phyloP scores from a whole-genome alignment of 129 eudicot species.

The Arctium lappa region DNA sequence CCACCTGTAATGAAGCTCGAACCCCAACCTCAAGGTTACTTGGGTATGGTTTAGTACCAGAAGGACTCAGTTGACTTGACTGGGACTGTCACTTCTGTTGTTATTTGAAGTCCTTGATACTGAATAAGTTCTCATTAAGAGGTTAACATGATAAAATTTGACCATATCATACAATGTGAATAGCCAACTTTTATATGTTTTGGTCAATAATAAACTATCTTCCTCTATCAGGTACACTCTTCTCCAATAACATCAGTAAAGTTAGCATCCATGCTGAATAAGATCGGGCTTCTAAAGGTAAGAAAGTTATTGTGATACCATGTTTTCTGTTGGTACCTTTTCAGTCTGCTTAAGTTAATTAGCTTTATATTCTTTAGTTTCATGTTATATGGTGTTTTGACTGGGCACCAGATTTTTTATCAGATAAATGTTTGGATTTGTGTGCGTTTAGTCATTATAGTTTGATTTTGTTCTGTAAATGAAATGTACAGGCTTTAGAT shows the following conservation, averaged over 20 bases:
- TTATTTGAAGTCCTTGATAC: neutral
- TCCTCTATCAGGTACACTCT: slow-evolving; percentile 40
- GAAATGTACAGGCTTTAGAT: neutral
- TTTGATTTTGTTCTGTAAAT: neutral
- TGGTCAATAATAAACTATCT: slow-evolving; percentile 12
- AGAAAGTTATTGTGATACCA: neutral
- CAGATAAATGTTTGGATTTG: neutral
- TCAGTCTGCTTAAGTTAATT: neutral
- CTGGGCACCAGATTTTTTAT: neutral
- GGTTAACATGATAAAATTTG: neutral
- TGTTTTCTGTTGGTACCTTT: slow-evolving; percentile 5
- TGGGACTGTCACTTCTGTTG: neutral
- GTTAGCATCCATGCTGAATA: slow-evolving; percentile 68
- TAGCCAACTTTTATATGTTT: neutral
- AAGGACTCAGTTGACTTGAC: neutral
- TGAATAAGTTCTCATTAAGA: neutral
- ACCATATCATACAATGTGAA: neutral
- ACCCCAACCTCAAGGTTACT: too few relatives aligned
- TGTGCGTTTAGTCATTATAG: neutral
- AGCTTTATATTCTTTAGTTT: neutral
- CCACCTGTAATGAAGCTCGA: too few relatives aligned
- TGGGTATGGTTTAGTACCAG: too few relatives aligned
- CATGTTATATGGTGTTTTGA: neutral
- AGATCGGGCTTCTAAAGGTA: slow-evolving; percentile 78
- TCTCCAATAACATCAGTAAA: slow-evolving; percentile 65